Evolutionary conservation across 169 alveolate genomes (phyloP).

Genomic region (Theileria orientalis): DNA sequence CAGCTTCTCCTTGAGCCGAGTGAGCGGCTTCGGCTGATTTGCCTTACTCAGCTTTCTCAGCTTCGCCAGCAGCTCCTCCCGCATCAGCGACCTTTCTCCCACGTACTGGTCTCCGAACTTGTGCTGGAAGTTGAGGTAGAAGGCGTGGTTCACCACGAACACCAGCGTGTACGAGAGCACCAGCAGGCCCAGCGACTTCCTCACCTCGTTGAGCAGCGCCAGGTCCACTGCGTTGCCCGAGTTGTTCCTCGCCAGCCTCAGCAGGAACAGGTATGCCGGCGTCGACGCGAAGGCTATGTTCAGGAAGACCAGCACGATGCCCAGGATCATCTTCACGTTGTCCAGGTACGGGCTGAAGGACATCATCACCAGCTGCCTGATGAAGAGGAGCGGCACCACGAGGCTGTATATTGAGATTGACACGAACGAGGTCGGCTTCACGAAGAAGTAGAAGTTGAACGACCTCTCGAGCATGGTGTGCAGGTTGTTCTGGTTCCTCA

Average conservation of each 20-base stretch:
- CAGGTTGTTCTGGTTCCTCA: conserved; percentile 59
- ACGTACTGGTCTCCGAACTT: conserved; percentile 10
- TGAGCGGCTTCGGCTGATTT: not conserved
- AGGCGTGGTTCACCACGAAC: conserved; percentile 2
- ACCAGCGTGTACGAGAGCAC: not conserved
- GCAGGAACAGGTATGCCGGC: conserved; percentile 34
- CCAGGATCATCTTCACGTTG: conserved; percentile 26
- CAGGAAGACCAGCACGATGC: conserved; percentile 10
- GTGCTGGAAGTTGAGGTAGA: not conserved
- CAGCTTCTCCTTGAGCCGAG: not conserved
- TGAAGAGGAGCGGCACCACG: conserved; percentile 36
- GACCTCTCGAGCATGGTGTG: conserved; percentile 56
- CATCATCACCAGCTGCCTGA: conserved; percentile 22
- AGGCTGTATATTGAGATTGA: conserved; percentile 29
- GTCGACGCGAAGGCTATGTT: conserved; percentile 43
- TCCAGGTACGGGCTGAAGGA: conserved; percentile 15
- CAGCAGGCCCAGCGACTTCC: conserved; percentile 28
- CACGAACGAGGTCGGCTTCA: conserved; percentile 3
- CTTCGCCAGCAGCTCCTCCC: not conserved
- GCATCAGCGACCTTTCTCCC: not conserved
- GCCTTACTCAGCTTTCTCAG: not conserved
- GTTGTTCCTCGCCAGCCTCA: not conserved
- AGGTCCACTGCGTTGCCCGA: conserved; percentile 4
- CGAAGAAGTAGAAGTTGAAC: conserved; percentile 33
- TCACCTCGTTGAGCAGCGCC: not conserved